These are phyloP conservation scores for Aureobasidium sp. DNA, from an alignment of 2,329 filamentous ascomycete genomes.

Conservation along the genomic window DNA sequence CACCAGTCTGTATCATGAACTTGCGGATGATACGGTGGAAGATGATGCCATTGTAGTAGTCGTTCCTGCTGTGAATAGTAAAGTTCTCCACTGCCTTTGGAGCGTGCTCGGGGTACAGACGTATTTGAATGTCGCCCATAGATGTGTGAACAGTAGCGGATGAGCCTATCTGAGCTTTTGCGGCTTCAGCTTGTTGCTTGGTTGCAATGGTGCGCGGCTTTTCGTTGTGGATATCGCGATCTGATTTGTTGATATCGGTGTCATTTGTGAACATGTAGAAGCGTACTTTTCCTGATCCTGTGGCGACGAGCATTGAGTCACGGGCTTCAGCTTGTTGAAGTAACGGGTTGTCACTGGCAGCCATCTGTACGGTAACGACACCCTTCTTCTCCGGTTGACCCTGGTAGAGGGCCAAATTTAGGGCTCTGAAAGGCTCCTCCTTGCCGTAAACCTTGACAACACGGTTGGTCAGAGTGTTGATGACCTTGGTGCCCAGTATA, in stretches of 20 bases:
- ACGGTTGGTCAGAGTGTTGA: conserved; percentile 92
- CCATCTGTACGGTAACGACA: conserved; percentile 92
- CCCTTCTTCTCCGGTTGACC: conserved; percentile 92
- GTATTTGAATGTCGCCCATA: conserved; percentile 86
- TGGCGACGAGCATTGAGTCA: conserved; percentile 81
- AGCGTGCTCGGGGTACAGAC: conserved; percentile 85
- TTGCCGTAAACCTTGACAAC: conserved; percentile 84
- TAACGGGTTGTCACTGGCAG: conserved; percentile 85
- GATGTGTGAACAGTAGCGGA: conserved; percentile 85
- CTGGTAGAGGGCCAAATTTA: conserved; percentile 84
- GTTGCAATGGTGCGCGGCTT: conserved; percentile 60
- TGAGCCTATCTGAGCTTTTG: conserved; percentile 62
- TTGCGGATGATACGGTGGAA: conserved; percentile 96
- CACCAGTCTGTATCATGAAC: conserved; percentile 93
- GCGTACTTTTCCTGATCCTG: conserved; percentile 75
- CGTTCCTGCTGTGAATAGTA: conserved; percentile 76
- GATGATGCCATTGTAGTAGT: conserved; percentile 95
- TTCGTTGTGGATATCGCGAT: conserved; percentile 90
- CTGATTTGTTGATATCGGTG: conserved; percentile 69
- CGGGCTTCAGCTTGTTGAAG: conserved; percentile 84
- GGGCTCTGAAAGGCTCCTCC: conserved; percentile 77
- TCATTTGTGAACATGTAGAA: conserved; percentile 99
- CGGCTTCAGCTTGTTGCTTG: conserved; percentile 42
- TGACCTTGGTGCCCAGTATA: conserved; percentile 82
- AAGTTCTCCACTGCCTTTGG: conserved; percentile 97